Percentiles rank a stretch among this genome's conserved stretches.
Evolutionary conservation across 176 grass and related monocot species (phyloP).

Genomic region (Aechmea fasciata): DNA sequence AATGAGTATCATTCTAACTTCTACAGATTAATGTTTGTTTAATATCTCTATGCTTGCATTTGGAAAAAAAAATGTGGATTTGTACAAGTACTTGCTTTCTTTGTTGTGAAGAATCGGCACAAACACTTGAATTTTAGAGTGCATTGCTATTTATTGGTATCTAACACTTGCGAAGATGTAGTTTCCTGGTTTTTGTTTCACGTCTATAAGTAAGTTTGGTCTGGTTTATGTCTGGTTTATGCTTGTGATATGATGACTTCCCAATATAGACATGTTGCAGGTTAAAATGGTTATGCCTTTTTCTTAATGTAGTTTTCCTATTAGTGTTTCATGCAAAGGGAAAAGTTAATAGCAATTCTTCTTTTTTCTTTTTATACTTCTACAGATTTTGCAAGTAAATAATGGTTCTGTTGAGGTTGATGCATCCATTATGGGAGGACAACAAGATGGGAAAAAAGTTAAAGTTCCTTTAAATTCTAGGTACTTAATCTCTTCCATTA

Average conservation of each 20-base stretch:
- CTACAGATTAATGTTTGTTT: too few relatives aligned
- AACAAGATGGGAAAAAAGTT: slow-evolving; percentile 76
- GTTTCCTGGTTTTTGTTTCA: neutral
- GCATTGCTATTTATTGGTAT: too few relatives aligned
- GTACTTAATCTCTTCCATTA: slow-evolving; percentile 18
- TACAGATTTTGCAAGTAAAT: slow-evolving; percentile 80
- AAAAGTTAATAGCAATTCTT: slow-evolving; percentile 2
- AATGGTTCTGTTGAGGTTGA: slow-evolving; percentile 94
- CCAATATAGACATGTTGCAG: neutral
- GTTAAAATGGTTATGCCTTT: neutral
- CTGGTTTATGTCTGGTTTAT: slow-evolving; percentile 1
- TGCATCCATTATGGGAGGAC: slow-evolving; percentile 59
- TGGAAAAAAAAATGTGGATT: too few relatives aligned
- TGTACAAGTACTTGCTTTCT: too few relatives aligned
- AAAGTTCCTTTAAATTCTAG: slow-evolving; percentile 97
- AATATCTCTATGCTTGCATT: too few relatives aligned
- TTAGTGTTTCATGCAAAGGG: slow-evolving; percentile 3
- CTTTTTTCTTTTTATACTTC: slow-evolving; percentile 14
- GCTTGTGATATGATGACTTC: slow-evolving; percentile 1
- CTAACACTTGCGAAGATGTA: too few relatives aligned
- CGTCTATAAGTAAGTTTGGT: neutral
- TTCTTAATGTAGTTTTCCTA: neutral
- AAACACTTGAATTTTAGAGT: too few relatives aligned
- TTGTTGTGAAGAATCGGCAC: too few relatives aligned
- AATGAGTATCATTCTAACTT: too few relatives aligned